phyloP scores from a whole-genome alignment of 306 rosid genomes.

The Amphicarpaea edgeworthii region DNA sequence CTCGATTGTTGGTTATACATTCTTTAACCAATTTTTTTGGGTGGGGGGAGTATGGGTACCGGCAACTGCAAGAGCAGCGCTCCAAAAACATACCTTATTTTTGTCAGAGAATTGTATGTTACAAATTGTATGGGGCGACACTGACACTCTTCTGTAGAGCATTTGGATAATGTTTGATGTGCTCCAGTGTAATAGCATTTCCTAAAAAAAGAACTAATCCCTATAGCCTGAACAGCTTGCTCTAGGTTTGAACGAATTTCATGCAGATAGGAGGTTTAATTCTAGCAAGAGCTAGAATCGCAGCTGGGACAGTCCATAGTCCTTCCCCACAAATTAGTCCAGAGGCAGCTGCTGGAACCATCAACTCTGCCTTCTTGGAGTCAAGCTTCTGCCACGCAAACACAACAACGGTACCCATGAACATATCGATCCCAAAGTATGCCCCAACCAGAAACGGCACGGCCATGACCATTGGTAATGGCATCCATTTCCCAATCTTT shows the following conservation, averaged over 20 bases:
- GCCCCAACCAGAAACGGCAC: conserved; percentile 94
- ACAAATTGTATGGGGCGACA: conserved; percentile 30
- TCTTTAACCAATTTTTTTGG: neutral
- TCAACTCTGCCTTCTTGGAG: conserved; percentile 60
- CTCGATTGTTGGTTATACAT: conserved; percentile 1
- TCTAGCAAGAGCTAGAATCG: conserved; percentile 88
- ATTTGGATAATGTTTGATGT: neutral
- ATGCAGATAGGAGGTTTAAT: conserved; percentile 90
- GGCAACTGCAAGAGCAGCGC: conserved; percentile 12
- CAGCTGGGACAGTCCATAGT: conserved; percentile 90
- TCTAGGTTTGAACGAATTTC: conserved; percentile 75
- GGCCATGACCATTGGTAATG: conserved; percentile 94
- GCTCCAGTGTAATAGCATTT: conserved; percentile 2
- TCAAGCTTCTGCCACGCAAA: conserved; percentile 69
- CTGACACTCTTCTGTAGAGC: conserved; percentile 2
- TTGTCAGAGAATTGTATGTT: conserved; percentile 30
- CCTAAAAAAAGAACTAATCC: conserved; percentile 25
- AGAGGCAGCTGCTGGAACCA: conserved; percentile 91
- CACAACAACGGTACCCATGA: conserved; percentile 69
- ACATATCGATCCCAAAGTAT: conserved; percentile 90
- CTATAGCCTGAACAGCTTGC: conserved; percentile 33
- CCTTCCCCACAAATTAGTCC: conserved; percentile 98
- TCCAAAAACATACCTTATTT: conserved; percentile 32
- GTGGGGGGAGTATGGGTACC: neutral
- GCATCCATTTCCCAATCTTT: conserved; percentile 86